Base-by-base conservation (phyloP, 2,329 filamentous ascomycete species). In the Aureobasidium sp. region DNA sequence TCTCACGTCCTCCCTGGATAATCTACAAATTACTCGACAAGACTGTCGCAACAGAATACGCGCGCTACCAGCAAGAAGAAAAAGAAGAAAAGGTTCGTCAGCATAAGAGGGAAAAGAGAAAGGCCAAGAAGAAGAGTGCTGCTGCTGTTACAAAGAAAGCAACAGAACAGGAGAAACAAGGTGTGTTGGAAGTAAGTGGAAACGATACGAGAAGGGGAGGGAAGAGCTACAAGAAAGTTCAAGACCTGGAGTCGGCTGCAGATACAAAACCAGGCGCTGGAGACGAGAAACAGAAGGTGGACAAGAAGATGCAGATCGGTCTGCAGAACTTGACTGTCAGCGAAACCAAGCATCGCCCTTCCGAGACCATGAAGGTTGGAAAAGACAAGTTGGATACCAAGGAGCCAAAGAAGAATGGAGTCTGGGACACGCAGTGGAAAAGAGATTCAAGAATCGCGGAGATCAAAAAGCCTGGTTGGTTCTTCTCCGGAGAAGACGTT, bases 71-170 rank as follows among this genome's bases (percentile, higher is more conserved):
- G 2, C 3, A 9, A 25, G 36, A 59, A 36, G n/a, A 50, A 2
- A 59, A 59, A 11, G 34, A 41, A n/a, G 45, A 49, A 50, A 27
- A 37, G 10, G 14, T 29, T 3, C 34, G 29, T 4, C 14, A 49
- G n/a, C 27, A 49, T 16, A 49, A 59, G 45, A 21, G 34, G 5
- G 36, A 59, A 11, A 59, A 59, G 57, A 59, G 57, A 42, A 59
- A 21, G 25, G 29, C 36, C 13, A 50, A 50, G 11, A 50, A 50
- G 11, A 50, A 59, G 36, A 25, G n/a, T 7, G 27, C 25, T 10
- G 36, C 45, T 9, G 27, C 21, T 21, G 21, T 21, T 21, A 21
- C 21, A 21, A 21, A 9, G 1, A 39, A 21, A 1, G 53, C 29
- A 10, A 36, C 39, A 21, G 53, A 57, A n/a, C 53, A 57, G 27